Conservation (phyloP, 2,329 filamentous ascomycete genomes). For the Ascochyta pisi region DNA sequence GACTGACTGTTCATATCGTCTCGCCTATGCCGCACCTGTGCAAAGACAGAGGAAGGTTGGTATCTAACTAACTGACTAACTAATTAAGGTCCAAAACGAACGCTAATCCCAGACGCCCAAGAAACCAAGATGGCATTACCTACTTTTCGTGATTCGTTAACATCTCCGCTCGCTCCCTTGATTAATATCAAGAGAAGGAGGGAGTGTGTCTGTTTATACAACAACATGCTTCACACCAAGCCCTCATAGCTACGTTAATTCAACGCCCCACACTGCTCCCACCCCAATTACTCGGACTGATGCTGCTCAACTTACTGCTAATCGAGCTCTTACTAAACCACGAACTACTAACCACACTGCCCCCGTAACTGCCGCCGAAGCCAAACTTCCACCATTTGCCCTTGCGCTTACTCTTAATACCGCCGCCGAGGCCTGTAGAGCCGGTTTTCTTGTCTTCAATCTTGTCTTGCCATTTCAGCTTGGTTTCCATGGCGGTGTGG, state of each 20-base stretch:
- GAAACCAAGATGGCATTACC: neutral
- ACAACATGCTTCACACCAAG: no score
- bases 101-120: neutral
- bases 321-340: slow-evolving; percentile 49
- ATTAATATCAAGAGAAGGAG: no score
- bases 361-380: slow-evolving; percentile 20
- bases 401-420: slow-evolving; percentile 33
- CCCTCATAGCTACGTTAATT: no score
- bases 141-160: neutral
- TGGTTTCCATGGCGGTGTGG: slow-evolving; percentile 85
- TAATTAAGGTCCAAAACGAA: no score
- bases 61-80: no score
- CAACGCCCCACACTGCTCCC: slow-evolving; percentile 40
- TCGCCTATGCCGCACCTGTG: no score
- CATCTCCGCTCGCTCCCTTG: no score
- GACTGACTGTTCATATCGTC: no score
- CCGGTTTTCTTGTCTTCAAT: slow-evolving; percentile 39
- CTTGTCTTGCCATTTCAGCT: slow-evolving; percentile 65
- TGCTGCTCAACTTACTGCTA: slow-evolving; percentile 47
- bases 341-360: slow-evolving; percentile 42
- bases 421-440: slow-evolving; percentile 37
- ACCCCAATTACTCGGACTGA: slow-evolving; percentile 43
- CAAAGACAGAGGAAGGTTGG: no score
- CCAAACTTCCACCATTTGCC: slow-evolving; percentile 27
- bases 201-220: no score